These are phyloP conservation scores for Stephania yunnanensis DNA, from an alignment of 164 flowering plant species.

Conservation along the genomic window DNA sequence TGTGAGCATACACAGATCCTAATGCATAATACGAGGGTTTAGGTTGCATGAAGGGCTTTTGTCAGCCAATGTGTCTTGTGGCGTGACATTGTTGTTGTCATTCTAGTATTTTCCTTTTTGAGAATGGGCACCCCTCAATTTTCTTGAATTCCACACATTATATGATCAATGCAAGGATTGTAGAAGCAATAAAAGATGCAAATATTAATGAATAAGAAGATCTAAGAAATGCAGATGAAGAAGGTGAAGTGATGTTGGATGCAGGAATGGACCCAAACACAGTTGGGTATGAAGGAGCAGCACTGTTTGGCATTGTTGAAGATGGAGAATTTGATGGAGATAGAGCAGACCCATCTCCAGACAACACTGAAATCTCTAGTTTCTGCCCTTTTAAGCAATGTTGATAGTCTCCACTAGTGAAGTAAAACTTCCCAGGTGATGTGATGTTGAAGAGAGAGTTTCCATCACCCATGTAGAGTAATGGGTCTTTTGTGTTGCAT, in stretches of 20 bases:
- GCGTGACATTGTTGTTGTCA: too few species aligned
- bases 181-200: slow-evolving; percentile 15
- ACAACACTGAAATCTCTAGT: slow-evolving; percentile 47
- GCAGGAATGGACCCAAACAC: slow-evolving; percentile 74
- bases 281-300: slow-evolving; percentile 62
- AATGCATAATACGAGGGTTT: too few species aligned
- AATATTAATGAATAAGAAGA: slow-evolving; percentile 15
- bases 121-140: slow-evolving; percentile 3
- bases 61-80: too few species aligned
- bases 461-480: slow-evolving; percentile 69
- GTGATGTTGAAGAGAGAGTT: slow-evolving; percentile 86
- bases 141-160: slow-evolving; percentile 7
- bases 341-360: slow-evolving; percentile 41
- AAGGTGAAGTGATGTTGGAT: slow-evolving; percentile 22
- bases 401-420: slow-evolving; percentile 74
- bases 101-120: not conserved
- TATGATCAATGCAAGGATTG: slow-evolving; percentile 12
- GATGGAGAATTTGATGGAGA: slow-evolving; percentile 34
- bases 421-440: slow-evolving; percentile 50
- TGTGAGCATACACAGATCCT: too few species aligned
- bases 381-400: slow-evolving; percentile 79
- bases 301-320: slow-evolving; percentile 22
- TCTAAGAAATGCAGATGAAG: slow-evolving; percentile 26
- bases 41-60: too few species aligned
- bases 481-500: slow-evolving; percentile 74